Percentiles rank a stretch among this genome's conserved stretches.
Conservation (phyloP, 2,329 filamentous ascomycete species). For the Lachnellula arida region DNA sequence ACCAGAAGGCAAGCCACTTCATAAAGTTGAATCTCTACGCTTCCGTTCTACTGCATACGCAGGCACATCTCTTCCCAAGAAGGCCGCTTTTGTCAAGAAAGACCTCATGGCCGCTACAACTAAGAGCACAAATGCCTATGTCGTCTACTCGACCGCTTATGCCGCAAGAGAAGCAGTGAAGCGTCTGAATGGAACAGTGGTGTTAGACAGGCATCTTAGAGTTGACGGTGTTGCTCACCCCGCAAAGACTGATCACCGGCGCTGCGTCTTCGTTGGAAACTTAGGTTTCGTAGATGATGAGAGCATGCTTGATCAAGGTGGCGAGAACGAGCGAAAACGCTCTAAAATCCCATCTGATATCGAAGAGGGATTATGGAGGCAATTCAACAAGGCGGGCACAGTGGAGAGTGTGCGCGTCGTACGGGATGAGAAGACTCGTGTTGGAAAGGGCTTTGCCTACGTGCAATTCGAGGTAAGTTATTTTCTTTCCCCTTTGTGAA, state of each 20-base stretch:
- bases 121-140: slow-evolving; percentile 90
- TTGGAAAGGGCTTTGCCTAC: slow-evolving; percentile 96
- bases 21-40: slow-evolving; percentile 83
- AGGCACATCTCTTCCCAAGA: slow-evolving; percentile 73
- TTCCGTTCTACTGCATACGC: slow-evolving; percentile 92
- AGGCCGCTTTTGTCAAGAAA: slow-evolving; percentile 89
- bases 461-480: slow-evolving; percentile 77
- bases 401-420: slow-evolving; percentile 93
- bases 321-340: slow-evolving; percentile 65
- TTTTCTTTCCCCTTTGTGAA: slow-evolving; percentile 3
- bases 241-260: slow-evolving; percentile 72
- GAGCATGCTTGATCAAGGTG: slow-evolving; percentile 61
- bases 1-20: slow-evolving; percentile 43
- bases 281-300: slow-evolving; percentile 95
- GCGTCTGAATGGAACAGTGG: slow-evolving; percentile 74
- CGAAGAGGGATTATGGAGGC: slow-evolving; percentile 88
- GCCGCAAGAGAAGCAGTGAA: slow-evolving; percentile 73
- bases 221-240: slow-evolving; percentile 91
- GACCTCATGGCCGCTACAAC: slow-evolving; percentile 88
- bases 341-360: slow-evolving; percentile 75
- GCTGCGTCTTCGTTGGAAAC: slow-evolving; percentile 95
- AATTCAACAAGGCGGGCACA: slow-evolving; percentile 70
- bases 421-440: slow-evolving; percentile 81
- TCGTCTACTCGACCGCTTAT: slow-evolving; percentile 71
- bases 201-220: slow-evolving; percentile 83